These are phyloP conservation scores for Lycium barbarum DNA, from an alignment of 257 asterid species.

Conservation along the genomic window DNA sequence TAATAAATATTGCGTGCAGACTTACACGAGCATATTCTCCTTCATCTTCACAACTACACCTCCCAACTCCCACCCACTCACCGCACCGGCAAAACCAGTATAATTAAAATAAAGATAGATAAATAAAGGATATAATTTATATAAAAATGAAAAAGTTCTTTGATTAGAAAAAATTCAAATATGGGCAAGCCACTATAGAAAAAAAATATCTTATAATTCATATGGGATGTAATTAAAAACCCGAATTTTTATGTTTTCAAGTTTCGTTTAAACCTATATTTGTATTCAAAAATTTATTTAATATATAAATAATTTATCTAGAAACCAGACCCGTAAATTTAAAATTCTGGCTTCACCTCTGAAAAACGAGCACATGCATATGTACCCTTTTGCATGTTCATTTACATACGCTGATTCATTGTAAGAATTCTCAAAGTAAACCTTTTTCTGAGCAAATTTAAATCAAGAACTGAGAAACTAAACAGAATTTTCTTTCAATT, in stretches of 20 bases:
- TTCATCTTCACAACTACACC: not conserved
- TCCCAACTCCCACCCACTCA: conserved; percentile 25
- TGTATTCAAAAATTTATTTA: not conserved
- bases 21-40: not conserved
- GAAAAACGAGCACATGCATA: not conserved
- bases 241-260: not conserved
- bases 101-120: not conserved
- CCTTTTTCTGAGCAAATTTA: not conserved
- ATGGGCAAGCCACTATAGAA: not conserved
- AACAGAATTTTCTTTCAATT: not conserved
- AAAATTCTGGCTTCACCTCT: not conserved
- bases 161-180: not conserved
- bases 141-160: not conserved
- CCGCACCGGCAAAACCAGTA: not conserved
- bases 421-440: not conserved
- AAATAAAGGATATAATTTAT: not conserved
- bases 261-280: not conserved
- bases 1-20: conserved; percentile 11
- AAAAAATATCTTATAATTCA: not conserved
- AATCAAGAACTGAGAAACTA: not conserved
- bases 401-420: not conserved
- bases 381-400: not conserved
- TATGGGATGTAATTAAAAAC: too few relatives aligned
- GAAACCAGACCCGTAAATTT: not conserved
- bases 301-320: not conserved